Evolutionary conservation across 139 green algal genomes (phyloP).

Genomic region (Micractinium conductrix): DNA sequence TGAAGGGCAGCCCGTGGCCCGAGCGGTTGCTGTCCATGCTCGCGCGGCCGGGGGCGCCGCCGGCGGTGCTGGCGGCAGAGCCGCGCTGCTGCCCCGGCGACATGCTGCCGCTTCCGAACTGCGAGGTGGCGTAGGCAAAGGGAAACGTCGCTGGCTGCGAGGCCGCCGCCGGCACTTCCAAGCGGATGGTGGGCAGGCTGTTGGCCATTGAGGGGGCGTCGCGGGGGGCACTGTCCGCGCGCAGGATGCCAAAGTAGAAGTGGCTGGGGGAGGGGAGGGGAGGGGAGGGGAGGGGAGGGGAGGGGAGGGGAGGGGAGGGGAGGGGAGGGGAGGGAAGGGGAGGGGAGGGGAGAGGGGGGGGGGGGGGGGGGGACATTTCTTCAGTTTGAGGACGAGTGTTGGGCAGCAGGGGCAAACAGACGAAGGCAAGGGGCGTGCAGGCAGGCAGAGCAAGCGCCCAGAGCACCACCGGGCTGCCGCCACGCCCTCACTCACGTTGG

Average conservation of each 20-base stretch:
- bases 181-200: neutral
- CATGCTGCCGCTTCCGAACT: neutral
- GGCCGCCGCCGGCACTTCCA: neutral
- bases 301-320: too few relatives aligned
- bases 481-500: too few relatives aligned
- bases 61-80: neutral
- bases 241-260: constrained; percentile 34
- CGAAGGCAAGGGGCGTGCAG: too few relatives aligned
- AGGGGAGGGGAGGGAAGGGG: too few relatives aligned
- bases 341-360: too few relatives aligned
- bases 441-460: too few relatives aligned
- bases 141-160: too few relatives aligned
- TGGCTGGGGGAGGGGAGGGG: too few relatives aligned
- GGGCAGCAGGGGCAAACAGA: too few relatives aligned
- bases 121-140: neutral
- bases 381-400: too few relatives aligned
- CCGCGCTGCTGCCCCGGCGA: neutral
- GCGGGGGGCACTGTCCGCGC: neutral
- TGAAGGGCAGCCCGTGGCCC: constrained; percentile 4
- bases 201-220: neutral
- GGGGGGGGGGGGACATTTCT: too few relatives aligned
- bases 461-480: neutral
- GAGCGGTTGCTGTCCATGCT: constrained; percentile 24
- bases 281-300: too few relatives aligned
- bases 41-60: neutral